These are phyloP conservation scores for Ceratobasidium sp. DNA, from an alignment of 1,284 basidiomycete genomes.

Conservation along the genomic window DNA sequence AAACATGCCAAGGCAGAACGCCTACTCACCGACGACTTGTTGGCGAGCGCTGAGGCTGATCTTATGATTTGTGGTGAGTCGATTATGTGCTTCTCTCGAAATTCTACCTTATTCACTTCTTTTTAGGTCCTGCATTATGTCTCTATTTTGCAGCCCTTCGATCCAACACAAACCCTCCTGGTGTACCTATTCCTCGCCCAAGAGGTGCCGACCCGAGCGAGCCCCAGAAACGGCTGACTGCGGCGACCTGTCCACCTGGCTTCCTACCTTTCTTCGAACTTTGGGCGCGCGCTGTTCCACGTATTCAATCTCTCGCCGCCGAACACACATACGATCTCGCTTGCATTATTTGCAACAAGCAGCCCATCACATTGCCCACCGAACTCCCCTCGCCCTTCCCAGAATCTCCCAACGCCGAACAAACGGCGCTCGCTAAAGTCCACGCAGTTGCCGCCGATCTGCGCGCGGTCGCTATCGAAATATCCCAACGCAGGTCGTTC, in stretches of 20 bases:
- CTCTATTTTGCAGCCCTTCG: conserved; percentile 75
- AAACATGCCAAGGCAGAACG: conserved; percentile 77
- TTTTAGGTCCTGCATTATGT: conserved; percentile 68
- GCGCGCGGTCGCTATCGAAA: conserved; percentile 79
- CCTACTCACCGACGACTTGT: conserved; percentile 72
- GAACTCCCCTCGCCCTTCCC: conserved; percentile 49
- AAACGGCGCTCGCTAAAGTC: conserved; percentile 52
- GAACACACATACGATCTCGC: conserved; percentile 82
- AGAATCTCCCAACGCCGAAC: conserved; percentile 52
- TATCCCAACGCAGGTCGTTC: conserved; percentile 81
- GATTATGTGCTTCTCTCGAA: background rate
- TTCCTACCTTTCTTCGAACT: conserved; percentile 75
- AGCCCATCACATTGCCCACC: conserved; percentile 52
- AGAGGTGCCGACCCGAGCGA: conserved; percentile 48
- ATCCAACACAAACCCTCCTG: conserved; percentile 69
- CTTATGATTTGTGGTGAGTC: conserved; percentile 79
- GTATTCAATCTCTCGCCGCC: conserved; percentile 68
- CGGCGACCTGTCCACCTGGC: conserved; percentile 65
- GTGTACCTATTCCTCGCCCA: conserved; percentile 65
- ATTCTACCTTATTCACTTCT: background rate
- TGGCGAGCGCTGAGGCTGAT: conserved; percentile 79
- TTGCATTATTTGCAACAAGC: conserved; percentile 74
- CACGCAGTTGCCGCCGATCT: conserved; percentile 76
- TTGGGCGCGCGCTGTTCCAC: conserved; percentile 72
- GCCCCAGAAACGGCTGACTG: conserved; percentile 61